A percentile compares a stretch with the other conserved stretches of the same genome.
phyloP scores from a whole-genome alignment of 1,284 basidiomycete species.

The Moesziomyces globuligerus region DNA sequence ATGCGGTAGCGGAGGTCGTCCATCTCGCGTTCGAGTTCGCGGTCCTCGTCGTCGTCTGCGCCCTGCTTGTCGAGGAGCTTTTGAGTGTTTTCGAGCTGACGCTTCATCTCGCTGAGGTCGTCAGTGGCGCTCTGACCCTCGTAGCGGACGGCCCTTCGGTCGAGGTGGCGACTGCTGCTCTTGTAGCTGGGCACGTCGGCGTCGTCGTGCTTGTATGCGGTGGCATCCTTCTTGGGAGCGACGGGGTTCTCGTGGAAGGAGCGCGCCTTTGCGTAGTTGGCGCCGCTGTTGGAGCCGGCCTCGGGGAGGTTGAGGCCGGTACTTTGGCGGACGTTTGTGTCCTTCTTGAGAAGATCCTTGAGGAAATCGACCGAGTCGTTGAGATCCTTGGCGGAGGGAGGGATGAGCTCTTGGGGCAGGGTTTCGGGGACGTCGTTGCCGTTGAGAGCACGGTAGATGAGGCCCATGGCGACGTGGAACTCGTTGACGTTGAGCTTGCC shows the following conservation, averaged over 20 bases:
- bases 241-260: constrained; percentile 73
- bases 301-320: constrained; percentile 68
- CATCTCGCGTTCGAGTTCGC: constrained; percentile 82
- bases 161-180: constrained; percentile 85
- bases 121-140: constrained; percentile 74
- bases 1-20: constrained; percentile 87
- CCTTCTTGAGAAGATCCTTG: constrained; percentile 88
- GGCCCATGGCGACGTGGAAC: constrained; percentile 98
- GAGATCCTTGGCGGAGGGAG: constrained; percentile 90
- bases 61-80: constrained; percentile 81
- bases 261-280: constrained; percentile 74
- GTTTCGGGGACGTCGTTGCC: constrained; percentile 89
- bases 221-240: constrained; percentile 81
- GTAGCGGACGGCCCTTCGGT: constrained; percentile 83
- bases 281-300: constrained; percentile 63
- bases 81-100: constrained; percentile 83
- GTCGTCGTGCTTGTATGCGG: constrained; percentile 88
- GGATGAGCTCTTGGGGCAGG: constrained; percentile 88
- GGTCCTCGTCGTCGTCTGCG: constrained; percentile 80
- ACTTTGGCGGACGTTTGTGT: constrained; percentile 70
- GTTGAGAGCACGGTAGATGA: constrained; percentile 86
- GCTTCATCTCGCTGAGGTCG: constrained; percentile 87
- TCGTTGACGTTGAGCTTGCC: constrained; percentile 80
- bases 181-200: constrained; percentile 75
- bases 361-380: constrained; percentile 90